Evolutionary conservation across 2,329 filamentous ascomycete genomes (phyloP), one percentile per base, ranked within the genome.

Genomic region (Aspergillus terreus): DNA sequence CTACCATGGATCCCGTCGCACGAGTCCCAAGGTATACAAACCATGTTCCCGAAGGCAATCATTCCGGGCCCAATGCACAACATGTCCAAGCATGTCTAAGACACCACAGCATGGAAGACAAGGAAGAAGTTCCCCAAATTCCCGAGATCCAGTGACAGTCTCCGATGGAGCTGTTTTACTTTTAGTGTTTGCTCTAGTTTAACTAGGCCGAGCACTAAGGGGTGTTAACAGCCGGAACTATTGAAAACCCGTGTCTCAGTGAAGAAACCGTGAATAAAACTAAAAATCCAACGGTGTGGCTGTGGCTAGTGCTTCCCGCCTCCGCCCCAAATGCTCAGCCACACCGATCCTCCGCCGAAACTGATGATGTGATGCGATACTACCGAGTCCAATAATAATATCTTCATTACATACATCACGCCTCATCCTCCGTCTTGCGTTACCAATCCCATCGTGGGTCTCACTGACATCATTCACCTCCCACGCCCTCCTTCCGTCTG

Each of bases 401-500:
- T n/a, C 15, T 38, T n/a, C 35, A 38, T 4, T 7, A 11, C 27
- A 30, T 10, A 30, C 27, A 30, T 30, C 27, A 4, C 3, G 7
- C 27, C 27, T 11, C 27, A 11, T 30, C 27, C 27, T 30, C 9
- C 27, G 10, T 10, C 7, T 30, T 4, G 6, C 7, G 7, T 7
- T 15, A 19, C 33, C 15, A 15, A 14, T 12, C 21, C 45, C 7
- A 38, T n/a, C 45, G 3, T 17, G 15, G 15, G 30, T 2, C 4
- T 17, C 38, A 14, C 21, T 47, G 46, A 53, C 47, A 53, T 43
- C 47, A 53, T 51, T 47, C 38, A 27, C 32, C 40, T 10, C 33
- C 33, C 45, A 35, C 44, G 17, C 14, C 14, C 42, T 44, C 40
- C 32, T 17, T 33, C 33, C 17, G 17, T 41, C 36, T 19, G 44